A percentile compares a stretch with the other conserved stretches of the same genome.
Evolutionary conservation across 371 early-diverging fungal species (phyloP).

Genomic region (Circinella umbellata): DNA sequence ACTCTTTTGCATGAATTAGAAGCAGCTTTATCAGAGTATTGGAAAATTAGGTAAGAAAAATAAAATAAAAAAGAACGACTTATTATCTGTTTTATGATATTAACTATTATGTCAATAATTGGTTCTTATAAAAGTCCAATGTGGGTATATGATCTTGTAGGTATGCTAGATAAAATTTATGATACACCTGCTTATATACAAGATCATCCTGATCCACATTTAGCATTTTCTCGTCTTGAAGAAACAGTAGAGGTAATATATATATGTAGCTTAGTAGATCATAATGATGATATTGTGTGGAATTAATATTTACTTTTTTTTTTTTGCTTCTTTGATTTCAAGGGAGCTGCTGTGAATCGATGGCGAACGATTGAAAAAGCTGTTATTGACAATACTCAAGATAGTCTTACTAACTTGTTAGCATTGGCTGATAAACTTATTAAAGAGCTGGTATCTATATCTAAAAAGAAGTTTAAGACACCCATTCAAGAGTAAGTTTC

Average conservation of each 20-base stretch:
- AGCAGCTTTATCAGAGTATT: conserved; percentile 47
- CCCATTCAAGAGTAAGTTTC: conserved; percentile 45
- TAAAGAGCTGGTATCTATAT: conserved; percentile 45
- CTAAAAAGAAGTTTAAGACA: conserved; percentile 46
- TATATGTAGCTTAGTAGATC: not conserved
- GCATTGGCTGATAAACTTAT: conserved; percentile 52
- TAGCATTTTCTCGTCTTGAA: conserved; percentile 41
- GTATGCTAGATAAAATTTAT: conserved; percentile 52
- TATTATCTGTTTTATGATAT: too few relatives aligned
- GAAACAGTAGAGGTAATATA: conserved; percentile 50
- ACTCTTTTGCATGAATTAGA: conserved; percentile 42
- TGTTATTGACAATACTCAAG: conserved; percentile 30
- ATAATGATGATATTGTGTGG: not conserved
- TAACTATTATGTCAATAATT: too few relatives aligned
- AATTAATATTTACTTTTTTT: not conserved
- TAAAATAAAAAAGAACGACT: too few relatives aligned
- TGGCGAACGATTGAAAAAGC: conserved; percentile 50
- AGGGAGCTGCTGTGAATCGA: conserved; percentile 58
- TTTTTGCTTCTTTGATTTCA: not conserved
- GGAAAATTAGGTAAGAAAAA: conserved; percentile 41
- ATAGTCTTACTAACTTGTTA: conserved; percentile 41
- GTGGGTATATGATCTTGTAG: conserved; percentile 43
- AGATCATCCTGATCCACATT: conserved; percentile 45
- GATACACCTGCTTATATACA: conserved; percentile 54
- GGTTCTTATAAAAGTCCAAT: conserved; percentile 33